Evolutionary conservation across 225 moss, liverwort and hornwort genomes (phyloP).

Genomic region (Thuidium tamariscinum): DNA sequence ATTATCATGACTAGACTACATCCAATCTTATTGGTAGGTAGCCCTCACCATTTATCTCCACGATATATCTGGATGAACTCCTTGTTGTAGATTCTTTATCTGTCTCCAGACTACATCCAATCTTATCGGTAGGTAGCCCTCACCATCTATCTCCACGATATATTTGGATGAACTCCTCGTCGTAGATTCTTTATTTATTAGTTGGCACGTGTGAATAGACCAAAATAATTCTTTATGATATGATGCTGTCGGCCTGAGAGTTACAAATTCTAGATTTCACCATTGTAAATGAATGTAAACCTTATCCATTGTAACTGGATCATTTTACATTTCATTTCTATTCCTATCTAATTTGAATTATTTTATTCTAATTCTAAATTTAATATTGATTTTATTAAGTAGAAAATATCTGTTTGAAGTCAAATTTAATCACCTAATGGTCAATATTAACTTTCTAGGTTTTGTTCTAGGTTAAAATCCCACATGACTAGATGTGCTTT

Average conservation of each 20-base stretch:
- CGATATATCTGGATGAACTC: rapidly evolving
- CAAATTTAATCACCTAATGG: not conserved
- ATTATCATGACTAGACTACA: not conserved
- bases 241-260: rapidly evolving
- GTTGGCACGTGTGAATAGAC: not conserved
- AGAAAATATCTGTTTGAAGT: not conserved
- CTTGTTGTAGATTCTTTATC: not conserved
- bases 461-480: rapidly evolving
- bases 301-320: rapidly evolving
- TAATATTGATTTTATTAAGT: not conserved
- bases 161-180: rapidly evolving
- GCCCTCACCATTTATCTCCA: not conserved
- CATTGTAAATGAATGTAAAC: not conserved
- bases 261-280: not conserved
- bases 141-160: not conserved
- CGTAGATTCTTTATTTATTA: not conserved
- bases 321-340: not conserved
- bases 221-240: not conserved
- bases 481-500: not conserved
- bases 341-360: rapidly evolving
- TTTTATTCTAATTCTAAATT: not conserved
- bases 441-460: rapidly evolving
- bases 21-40: not conserved
- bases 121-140: too few relatives aligned
- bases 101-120: too few relatives aligned